phyloP scores from a whole-genome alignment of 2,329 filamentous ascomycete genomes.

The Paracoccidioides brasiliensis region DNA sequence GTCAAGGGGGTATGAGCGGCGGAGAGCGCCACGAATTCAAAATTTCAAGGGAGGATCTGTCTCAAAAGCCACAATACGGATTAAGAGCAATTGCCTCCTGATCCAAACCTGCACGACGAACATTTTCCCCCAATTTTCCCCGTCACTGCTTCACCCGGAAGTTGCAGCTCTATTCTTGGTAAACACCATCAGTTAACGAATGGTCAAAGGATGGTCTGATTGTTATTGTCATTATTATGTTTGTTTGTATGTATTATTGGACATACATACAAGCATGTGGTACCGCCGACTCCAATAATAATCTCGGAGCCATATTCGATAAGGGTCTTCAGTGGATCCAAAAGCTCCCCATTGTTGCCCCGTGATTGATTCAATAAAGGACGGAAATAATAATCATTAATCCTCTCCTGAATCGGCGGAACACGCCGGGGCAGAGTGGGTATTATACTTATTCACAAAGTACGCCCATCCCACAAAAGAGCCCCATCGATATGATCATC shows the following conservation, averaged over 20 bases:
- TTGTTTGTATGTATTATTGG: background rate
- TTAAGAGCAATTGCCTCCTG: background rate
- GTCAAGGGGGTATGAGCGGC: background rate
- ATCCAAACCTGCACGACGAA: background rate
- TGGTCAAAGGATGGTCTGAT: background rate
- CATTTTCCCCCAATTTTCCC: background rate
- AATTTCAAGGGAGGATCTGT: background rate
- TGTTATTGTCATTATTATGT: background rate
- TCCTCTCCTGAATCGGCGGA: background rate
- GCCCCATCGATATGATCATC: too few species aligned
- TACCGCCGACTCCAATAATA: background rate
- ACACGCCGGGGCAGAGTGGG: background rate
- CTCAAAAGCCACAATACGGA: background rate
- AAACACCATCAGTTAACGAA: background rate
- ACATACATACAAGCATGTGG: background rate
- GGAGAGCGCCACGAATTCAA: background rate
- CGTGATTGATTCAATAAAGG: background rate
- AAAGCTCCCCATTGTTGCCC: background rate
- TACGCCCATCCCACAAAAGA: background rate
- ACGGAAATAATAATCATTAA: background rate
- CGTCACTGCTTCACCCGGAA: background rate
- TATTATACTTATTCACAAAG: background rate
- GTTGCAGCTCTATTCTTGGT: background rate
- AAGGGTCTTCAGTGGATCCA: background rate
- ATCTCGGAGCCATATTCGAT: background rate